Conservation (phyloP, 1,284 basidiomycete genomes). For the Fomitopsis pinicola region DNA sequence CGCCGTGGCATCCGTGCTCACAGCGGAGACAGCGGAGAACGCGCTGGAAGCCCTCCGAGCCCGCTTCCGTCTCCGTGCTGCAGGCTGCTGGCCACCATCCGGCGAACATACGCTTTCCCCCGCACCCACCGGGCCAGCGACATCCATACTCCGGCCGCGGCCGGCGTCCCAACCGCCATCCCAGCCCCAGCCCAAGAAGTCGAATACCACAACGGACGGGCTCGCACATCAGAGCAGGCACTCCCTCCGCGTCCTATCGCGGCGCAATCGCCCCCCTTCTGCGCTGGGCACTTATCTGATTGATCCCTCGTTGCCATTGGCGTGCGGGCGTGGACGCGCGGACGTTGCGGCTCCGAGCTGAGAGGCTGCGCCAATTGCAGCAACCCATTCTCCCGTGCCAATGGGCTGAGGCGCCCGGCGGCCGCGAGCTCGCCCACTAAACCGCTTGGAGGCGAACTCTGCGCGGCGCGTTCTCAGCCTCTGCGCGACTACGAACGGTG, state of each 20-base stretch:
- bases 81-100: neutral
- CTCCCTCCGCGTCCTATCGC: neutral
- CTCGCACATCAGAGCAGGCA: neutral
- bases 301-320: neutral
- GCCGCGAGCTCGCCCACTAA: neutral
- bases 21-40: neutral
- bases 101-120: neutral
- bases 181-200: too few species aligned
- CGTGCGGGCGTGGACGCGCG: neutral
- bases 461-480: neutral
- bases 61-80: neutral
- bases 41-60: neutral
- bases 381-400: neutral
- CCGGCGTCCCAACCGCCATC: neutral
- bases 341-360: neutral
- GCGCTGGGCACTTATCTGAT: neutral
- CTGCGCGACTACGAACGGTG: neutral
- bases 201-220: too few species aligned
- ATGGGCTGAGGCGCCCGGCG: neutral
- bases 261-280: neutral
- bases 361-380: neutral
- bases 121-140: neutral
- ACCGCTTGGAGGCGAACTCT: neutral
- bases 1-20: neutral
- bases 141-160: neutral